Evolutionary conservation across 192 early-diverging fungal genomes (phyloP).

Genomic region (Phlyctochytrium bullatum): DNA sequence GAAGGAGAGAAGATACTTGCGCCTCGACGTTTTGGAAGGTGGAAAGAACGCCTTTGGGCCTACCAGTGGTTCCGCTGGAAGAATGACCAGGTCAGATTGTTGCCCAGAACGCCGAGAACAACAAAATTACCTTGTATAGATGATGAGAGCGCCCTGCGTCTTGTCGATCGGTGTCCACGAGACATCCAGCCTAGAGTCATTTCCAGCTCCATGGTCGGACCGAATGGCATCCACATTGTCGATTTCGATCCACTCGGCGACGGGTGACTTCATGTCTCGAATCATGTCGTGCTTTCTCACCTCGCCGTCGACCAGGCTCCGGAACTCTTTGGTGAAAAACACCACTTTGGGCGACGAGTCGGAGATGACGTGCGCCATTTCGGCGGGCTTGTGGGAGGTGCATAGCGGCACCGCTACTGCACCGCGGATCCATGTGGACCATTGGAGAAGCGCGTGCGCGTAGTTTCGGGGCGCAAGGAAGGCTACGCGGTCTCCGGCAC

Average conservation of each 20-base stretch:
- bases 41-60: conserved; percentile 84
- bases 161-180: no score
- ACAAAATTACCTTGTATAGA: conserved; percentile 74
- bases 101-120: conserved; percentile 9
- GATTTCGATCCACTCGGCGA: background rate
- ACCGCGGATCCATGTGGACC: conserved; percentile 64
- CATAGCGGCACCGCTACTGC: conserved; percentile 82
- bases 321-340: conserved; percentile 57
- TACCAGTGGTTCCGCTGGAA: conserved; percentile 41
- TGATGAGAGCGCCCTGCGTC: conserved; percentile 60
- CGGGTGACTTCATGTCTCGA: background rate
- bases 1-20: conserved; percentile 62
- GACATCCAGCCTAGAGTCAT: conserved; percentile 17
- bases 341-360: conserved; percentile 64
- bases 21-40: conserved; percentile 65
- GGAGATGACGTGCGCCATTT: conserved; percentile 71
- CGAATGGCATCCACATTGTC: conserved; percentile 5
- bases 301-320: conserved; percentile 25
- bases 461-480: conserved; percentile 28
- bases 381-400: conserved; percentile 69
- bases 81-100: conserved; percentile 11
- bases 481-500: conserved; percentile 23
- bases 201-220: background rate
- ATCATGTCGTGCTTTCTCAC: background rate
- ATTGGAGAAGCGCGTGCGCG: conserved; percentile 34